These are phyloP conservation scores for Tillandsia fasciculata DNA, from an alignment of 176 grass and related monocot species.

Conservation along the genomic window DNA sequence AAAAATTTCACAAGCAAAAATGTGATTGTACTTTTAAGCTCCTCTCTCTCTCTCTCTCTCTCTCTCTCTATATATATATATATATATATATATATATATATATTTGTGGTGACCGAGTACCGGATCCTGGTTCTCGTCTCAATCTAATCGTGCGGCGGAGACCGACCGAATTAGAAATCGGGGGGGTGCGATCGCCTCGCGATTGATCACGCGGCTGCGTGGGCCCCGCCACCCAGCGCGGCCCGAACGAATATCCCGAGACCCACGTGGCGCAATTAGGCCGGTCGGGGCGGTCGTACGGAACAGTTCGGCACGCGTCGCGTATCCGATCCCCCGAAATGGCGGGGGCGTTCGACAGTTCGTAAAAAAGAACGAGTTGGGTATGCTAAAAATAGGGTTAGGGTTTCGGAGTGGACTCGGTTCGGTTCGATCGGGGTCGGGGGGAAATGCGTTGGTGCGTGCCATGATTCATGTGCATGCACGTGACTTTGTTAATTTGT, in stretches of 20 bases:
- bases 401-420: background rate
- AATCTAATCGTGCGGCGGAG: background rate
- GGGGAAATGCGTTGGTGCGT: background rate
- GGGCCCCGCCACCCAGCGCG: too few relatives aligned
- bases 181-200: too few relatives aligned
- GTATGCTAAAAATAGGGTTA: background rate
- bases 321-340: background rate
- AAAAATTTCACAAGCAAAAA: too few relatives aligned
- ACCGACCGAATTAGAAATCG: background rate
- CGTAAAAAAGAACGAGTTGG: background rate
- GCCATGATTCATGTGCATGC: background rate
- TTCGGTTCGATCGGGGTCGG: background rate
- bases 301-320: background rate
- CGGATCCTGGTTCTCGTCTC: background rate
- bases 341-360: too few relatives aligned
- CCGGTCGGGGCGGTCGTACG: background rate
- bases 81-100: too few relatives aligned
- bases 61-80: too few relatives aligned
- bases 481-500: too few relatives aligned
- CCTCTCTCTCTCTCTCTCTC: too few relatives aligned
- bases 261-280: background rate
- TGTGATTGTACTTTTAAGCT: too few relatives aligned
- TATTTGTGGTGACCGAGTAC: too few relatives aligned
- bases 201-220: too few relatives aligned
- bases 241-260: too few relatives aligned